Base-by-base conservation (phyloP, 2,329 filamentous ascomycete species). In the Fusarium sp. region DNA sequence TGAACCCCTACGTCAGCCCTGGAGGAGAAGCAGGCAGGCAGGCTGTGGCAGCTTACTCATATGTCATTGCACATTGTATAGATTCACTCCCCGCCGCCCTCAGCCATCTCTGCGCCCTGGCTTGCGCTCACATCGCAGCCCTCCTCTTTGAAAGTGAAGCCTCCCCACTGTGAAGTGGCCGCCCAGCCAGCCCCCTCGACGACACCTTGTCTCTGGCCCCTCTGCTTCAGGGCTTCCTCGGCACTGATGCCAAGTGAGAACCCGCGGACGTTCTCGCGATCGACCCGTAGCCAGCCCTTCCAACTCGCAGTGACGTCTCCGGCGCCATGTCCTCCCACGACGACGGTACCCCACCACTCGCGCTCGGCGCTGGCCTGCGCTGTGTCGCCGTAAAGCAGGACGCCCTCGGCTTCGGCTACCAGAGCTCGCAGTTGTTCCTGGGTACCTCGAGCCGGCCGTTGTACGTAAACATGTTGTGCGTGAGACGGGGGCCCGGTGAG, bases 301-400 rank as follows among this genome's bases (percentile, higher is more conserved):
- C 82, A 84, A 30, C 77, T 80, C 14, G 79, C 74, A 60, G 79
- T 76, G 48, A 83, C 69, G 60, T 83, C 77, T 23, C 83, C 82
- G 1, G 80, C 80, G 6, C 80, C 80, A 32, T 79, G 73, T 1
- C 84, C 84, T 11, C 87, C 88, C 43, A 90, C 74, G 6, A 91
- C 85, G 30, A 91, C 75, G 2, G 87, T 89, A n/a, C 89, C 89
- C 89, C 89, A 91, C 85, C 87, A 90, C 68, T 86, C 84, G 5
- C 89, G 84, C 30, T 75, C 80, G 6, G 83, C 82, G 71, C 87
- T 89, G 41, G 76, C 78, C 68, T 84, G 83, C 35, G 83, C 71
- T 11, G 63, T 64, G 8, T 78, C 68, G 4, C 84, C 83, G 78
- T 91, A 91, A 6, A 90, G 80, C 83, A 90, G 88, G 76, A 85